phyloP scores from a whole-genome alignment of 2,329 filamentous ascomycete species.

The Dryadomyces quercivorus region DNA sequence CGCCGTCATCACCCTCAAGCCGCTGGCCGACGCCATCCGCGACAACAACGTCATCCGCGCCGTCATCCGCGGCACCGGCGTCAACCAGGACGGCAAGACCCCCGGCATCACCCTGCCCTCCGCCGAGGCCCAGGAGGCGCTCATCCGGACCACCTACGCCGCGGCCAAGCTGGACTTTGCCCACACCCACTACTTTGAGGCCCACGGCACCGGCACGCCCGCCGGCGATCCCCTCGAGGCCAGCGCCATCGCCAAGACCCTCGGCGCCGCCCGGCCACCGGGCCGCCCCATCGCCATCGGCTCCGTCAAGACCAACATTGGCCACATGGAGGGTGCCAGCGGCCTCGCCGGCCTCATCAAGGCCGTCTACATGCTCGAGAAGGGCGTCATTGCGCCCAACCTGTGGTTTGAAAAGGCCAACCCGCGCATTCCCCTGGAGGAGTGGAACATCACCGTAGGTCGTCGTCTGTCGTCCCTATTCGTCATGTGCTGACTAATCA shows the following conservation, averaged over 20 bases:
- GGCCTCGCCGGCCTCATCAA: slow-evolving; percentile 20
- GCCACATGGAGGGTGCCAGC: slow-evolving; percentile 13
- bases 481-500: no score
- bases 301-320: slow-evolving; percentile 18
- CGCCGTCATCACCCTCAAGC: slow-evolving; percentile 24
- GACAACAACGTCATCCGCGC: slow-evolving; percentile 24
- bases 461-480: no score
- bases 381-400: slow-evolving; percentile 18
- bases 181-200: slow-evolving; percentile 13
- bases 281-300: slow-evolving; percentile 15
- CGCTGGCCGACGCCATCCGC: slow-evolving; percentile 21
- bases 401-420: slow-evolving; percentile 17
- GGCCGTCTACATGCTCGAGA: slow-evolving; percentile 17
- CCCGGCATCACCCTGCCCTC: slow-evolving; percentile 23
- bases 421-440: slow-evolving; percentile 14
- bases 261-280: slow-evolving; percentile 12
- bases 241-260: slow-evolving; percentile 20
- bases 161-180: slow-evolving; percentile 24
- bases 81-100: slow-evolving; percentile 23
- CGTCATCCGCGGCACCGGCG: slow-evolving; percentile 18
- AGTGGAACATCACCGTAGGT: slow-evolving; percentile 15
- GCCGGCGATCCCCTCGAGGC: slow-evolving; percentile 30
- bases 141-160: slow-evolving; percentile 28
- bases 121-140: slow-evolving; percentile 23
- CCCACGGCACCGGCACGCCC: slow-evolving; percentile 28